A percentile compares a stretch with the other conserved stretches of the same genome.
Evolutionary conservation across 2,329 filamentous ascomycete species (phyloP).

Genomic region (Colletotrichum sp.): DNA sequence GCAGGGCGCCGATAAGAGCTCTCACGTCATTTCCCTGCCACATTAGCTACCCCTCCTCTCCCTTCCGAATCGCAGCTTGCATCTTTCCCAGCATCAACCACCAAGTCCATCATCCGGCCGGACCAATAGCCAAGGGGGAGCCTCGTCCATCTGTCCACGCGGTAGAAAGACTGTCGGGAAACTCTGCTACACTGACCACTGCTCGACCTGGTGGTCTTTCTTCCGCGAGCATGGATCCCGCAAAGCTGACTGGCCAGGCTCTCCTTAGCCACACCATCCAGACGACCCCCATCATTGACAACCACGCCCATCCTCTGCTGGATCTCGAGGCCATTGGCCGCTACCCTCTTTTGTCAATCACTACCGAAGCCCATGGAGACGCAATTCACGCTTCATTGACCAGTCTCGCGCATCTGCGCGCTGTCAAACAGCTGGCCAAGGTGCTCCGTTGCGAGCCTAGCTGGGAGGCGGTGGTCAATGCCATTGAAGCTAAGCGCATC

Average conservation of each 20-base stretch:
- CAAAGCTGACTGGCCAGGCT: slow-evolving; percentile 23
- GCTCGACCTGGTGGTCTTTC: slow-evolving; percentile 2
- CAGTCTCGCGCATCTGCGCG: slow-evolving; percentile 73
- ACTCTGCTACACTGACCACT: background rate
- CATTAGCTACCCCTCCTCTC: slow-evolving; percentile 4
- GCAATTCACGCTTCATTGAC: slow-evolving; percentile 67
- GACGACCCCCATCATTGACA: slow-evolving; percentile 71
- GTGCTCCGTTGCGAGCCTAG: slow-evolving; percentile 69
- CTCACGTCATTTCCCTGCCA: slow-evolving; percentile 11
- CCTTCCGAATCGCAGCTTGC: background rate
- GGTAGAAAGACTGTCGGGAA: slow-evolving; percentile 1
- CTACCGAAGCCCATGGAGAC: slow-evolving; percentile 74
- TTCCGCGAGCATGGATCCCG: slow-evolving; percentile 19
- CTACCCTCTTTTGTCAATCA: slow-evolving; percentile 63
- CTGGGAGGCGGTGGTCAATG: slow-evolving; percentile 60
- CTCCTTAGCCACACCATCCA: slow-evolving; percentile 46
- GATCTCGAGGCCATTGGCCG: slow-evolving; percentile 51
- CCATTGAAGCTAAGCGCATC: slow-evolving; percentile 43
- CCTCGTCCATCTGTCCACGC: background rate
- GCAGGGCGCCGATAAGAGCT: slow-evolving; percentile 10
- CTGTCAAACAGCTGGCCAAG: slow-evolving; percentile 69
- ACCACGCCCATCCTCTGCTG: slow-evolving; percentile 75
- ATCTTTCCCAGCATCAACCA: background rate
- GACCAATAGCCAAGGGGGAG: background rate
- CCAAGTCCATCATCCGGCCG: background rate